A percentile compares a stretch with the other conserved stretches of the same genome.
These are phyloP conservation scores for Nelumbo lutea DNA, from an alignment of 164 flowering plant species.

Conservation along the genomic window DNA sequence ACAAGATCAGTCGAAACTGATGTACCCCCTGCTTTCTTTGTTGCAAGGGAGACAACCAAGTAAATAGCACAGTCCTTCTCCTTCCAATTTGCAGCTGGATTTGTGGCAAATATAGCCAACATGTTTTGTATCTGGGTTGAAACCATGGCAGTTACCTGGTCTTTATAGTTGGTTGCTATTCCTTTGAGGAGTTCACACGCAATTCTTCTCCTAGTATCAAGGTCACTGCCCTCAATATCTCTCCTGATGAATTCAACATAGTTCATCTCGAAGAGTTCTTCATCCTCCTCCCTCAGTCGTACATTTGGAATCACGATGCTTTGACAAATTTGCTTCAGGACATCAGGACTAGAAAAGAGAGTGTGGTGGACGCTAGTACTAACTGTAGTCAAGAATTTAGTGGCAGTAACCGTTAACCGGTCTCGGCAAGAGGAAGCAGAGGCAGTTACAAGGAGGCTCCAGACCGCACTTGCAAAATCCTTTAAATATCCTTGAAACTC, in stretches of 20 bases:
- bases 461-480: slow-evolving; percentile 68
- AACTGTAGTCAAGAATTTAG: slow-evolving; percentile 77
- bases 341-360: slow-evolving; percentile 52
- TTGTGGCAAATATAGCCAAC: slow-evolving; percentile 50
- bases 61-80: slow-evolving; percentile 96
- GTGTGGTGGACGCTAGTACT: slow-evolving; percentile 77
- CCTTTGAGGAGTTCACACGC: slow-evolving; percentile 95
- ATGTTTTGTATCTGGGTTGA: slow-evolving; percentile 56
- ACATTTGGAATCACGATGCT: slow-evolving; percentile 89
- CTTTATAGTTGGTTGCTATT: slow-evolving; percentile 66
- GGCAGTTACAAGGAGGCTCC: slow-evolving; percentile 58
- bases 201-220: slow-evolving; percentile 90
- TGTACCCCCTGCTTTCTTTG: slow-evolving; percentile 62
- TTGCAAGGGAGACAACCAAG: slow-evolving; percentile 80
- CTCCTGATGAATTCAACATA: slow-evolving; percentile 84
- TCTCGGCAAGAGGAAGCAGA: slow-evolving; percentile 60
- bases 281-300: slow-evolving; percentile 82
- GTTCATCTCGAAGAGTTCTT: slow-evolving; percentile 90
- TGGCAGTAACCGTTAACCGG: slow-evolving; percentile 63
- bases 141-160: slow-evolving; percentile 54
- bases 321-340: slow-evolving; percentile 62
- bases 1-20: slow-evolving; percentile 74
- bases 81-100: slow-evolving; percentile 78
- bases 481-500: slow-evolving; percentile 62
- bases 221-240: slow-evolving; percentile 94